Conservation (phyloP, 495 filamentous ascomycete species). For the Penicillium riverlandense region DNA sequence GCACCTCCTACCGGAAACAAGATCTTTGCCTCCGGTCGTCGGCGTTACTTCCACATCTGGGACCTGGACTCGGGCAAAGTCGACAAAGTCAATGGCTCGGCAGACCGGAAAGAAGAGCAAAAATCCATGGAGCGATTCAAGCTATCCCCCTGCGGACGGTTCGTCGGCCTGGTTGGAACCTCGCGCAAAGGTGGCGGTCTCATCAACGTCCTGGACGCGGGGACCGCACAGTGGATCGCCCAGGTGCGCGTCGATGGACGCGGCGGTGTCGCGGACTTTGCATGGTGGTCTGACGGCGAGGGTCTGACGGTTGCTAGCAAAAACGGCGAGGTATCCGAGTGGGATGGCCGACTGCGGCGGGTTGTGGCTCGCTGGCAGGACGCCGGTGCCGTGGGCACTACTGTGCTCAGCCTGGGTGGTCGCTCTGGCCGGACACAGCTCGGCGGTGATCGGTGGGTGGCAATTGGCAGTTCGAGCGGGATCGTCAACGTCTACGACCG, state of each 20-base stretch:
- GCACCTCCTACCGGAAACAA: conserved; percentile 38
- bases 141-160: conserved; percentile 75
- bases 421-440: conserved; percentile 47
- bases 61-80: conserved; percentile 72
- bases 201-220: conserved; percentile 75
- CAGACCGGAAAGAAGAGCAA: conserved; percentile 69
- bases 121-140: conserved; percentile 86
- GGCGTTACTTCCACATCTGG: conserved; percentile 93
- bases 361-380: conserved; percentile 81
- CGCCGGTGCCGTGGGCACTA: conserved; percentile 82
- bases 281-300: conserved; percentile 82
- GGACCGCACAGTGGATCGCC: conserved; percentile 82
- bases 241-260: conserved; percentile 76
- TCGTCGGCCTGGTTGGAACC: conserved; percentile 71
- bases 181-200: conserved; percentile 76
- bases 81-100: conserved; percentile 71
- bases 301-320: conserved; percentile 72
- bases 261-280: conserved; percentile 79
- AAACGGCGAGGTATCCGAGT: conserved; percentile 91
- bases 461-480: conserved; percentile 74
- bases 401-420: conserved; percentile 72
- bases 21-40: conserved; percentile 77
- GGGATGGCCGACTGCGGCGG: conserved; percentile 54
- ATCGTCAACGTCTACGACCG: conserved; percentile 93
- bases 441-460: conserved; percentile 83